Percentiles rank a stretch among this genome's conserved stretches.
phyloP scores from a whole-genome alignment of 257 asterid genomes.

The Solanum virginianum region DNA sequence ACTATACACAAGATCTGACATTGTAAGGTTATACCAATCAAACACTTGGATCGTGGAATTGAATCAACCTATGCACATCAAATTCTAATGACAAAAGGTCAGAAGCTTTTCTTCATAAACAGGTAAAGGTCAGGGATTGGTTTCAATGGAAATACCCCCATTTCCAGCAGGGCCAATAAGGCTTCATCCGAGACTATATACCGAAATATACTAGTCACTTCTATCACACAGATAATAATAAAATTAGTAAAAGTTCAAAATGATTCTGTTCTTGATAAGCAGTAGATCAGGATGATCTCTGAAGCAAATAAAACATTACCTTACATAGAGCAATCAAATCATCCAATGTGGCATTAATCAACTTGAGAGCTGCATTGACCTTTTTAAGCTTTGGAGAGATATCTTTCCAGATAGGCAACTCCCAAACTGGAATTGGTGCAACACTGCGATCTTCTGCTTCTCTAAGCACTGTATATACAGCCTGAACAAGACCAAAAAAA shows the following conservation, averaged over 20 bases:
- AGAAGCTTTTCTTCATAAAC: neutral
- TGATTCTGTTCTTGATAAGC: neutral
- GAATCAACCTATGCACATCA: neutral
- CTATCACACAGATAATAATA: neutral
- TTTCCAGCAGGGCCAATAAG: neutral
- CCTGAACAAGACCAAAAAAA: constrained; percentile 44
- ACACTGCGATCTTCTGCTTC: constrained; percentile 96
- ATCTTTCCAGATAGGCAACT: constrained; percentile 96
- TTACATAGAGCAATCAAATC: constrained; percentile 78
- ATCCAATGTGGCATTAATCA: constrained; percentile 69
- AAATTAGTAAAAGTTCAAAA: neutral
- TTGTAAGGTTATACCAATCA: neutral
- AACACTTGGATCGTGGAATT: neutral
- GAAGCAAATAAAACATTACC: constrained; percentile 29
- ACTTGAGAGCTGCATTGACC: constrained; percentile 76
- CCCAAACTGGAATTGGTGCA: constrained; percentile 96
- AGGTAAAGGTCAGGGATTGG: neutral
- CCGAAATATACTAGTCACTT: neutral
- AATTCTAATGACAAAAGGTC: neutral
- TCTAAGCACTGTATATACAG: constrained; percentile 83
- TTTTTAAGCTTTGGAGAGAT: constrained; percentile 80
- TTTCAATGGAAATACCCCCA: neutral
- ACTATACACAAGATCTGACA: neutral
- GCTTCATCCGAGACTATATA: neutral
- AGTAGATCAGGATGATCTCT: neutral